Evolutionary conservation across 306 rosid species (phyloP), one percentile per base, ranked within the genome.

Genomic region (Begonia loranthoides): DNA sequence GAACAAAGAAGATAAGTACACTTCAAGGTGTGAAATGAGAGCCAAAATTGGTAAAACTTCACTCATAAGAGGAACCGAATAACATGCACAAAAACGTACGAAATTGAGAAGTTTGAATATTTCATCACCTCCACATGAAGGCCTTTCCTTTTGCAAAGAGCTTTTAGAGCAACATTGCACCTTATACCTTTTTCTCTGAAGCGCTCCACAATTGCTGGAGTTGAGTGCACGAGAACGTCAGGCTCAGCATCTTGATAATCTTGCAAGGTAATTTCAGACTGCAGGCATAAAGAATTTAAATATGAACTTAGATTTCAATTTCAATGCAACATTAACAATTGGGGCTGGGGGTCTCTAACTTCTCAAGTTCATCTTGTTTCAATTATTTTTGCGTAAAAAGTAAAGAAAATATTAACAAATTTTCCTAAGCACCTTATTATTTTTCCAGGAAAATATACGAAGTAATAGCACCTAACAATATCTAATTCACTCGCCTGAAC

Each of bases 171-270:
- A 60, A 54, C 79, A 60, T 76, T 54, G 44, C 69, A 76, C 56
- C 73, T 70, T 57, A 76, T 68, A 24, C 78, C 78, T 46, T 60
- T 76, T 56, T 24, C 67, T 51, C 61, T 70, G 67, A 77, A 66
- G 64, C 17, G 75, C 45, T 85, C 85, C 68, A 85, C 64, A 60
- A 89, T 74, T 62, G 60, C 81, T 33, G 50, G 65, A 51, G 73
- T 57, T 52, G 85, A 70, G 69, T 72, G 72, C 65, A 65, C 73
- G 48, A 84, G 87, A 72, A 72, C 50, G 76, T 89, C 97, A 46
- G 95, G 94, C 66, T 85, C 87, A 15, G 97, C 95, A 64, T 72
- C 83, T 74, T 74, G 87, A 70, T 84, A 89, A 54, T 89, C 87
- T 49, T 41, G 81, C 67, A 74, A 51, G 56, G 41, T 68, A 66